Conservation (phyloP, 495 filamentous ascomycete genomes). For the Podospora anserina region DNA sequence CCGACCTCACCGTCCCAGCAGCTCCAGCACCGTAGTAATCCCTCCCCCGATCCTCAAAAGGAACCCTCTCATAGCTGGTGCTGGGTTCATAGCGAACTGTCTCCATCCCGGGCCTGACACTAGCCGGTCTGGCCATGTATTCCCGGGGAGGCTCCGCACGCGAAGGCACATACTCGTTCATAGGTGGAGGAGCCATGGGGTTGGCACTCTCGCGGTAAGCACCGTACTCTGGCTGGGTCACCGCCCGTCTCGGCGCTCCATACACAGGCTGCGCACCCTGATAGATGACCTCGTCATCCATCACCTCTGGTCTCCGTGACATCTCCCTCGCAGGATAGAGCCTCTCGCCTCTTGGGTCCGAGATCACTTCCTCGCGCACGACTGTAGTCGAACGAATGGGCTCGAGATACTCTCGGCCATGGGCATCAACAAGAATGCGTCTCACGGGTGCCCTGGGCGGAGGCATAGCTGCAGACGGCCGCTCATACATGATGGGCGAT, state of each 20-base stretch:
- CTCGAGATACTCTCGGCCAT: conserved; percentile 68
- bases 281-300: conserved; percentile 50
- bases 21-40: conserved; percentile 42
- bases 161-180: conserved; percentile 42
- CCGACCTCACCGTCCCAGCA: conserved; percentile 33
- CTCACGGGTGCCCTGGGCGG: conserved; percentile 54
- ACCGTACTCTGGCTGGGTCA: conserved; percentile 54
- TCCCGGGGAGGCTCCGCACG: conserved; percentile 48
- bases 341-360: conserved; percentile 46
- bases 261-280: conserved; percentile 39
- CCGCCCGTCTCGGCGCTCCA: conserved; percentile 45
- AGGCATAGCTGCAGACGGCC: conserved; percentile 48
- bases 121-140: conserved; percentile 54
- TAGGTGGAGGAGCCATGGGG: conserved; percentile 35
- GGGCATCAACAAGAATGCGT: conserved; percentile 66
- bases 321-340: conserved; percentile 43
- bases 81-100: conserved; percentile 17
- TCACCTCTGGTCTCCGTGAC: conserved; percentile 49
- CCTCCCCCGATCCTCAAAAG: conserved; percentile 39
- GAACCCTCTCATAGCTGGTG: conserved; percentile 31
- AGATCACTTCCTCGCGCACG: conserved; percentile 44
- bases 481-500: conserved; percentile 54
- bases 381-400: conserved; percentile 45
- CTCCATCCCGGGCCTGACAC: conserved; percentile 50
- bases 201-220: conserved; percentile 49